phyloP scores from a whole-genome alignment of 495 filamentous ascomycete genomes.

The Hyaloscypha hepaticicola region DNA sequence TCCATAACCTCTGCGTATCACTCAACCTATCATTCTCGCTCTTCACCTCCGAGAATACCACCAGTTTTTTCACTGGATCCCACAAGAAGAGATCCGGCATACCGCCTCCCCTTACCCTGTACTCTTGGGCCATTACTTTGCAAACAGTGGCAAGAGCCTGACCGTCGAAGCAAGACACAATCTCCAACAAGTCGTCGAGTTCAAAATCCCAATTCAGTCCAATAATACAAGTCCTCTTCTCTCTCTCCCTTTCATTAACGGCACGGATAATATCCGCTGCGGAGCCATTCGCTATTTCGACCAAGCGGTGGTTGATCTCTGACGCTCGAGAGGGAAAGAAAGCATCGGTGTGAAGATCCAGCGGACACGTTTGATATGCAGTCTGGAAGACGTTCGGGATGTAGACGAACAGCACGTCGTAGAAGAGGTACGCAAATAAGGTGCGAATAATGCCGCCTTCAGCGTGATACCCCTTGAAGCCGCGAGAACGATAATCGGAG shows the following conservation, averaged over 20 bases:
- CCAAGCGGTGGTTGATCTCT: conserved; percentile 87
- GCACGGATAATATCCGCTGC: conserved; percentile 64
- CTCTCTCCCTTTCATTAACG: conserved; percentile 62
- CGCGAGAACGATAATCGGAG: conserved; percentile 74
- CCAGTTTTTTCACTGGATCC: conserved; percentile 55
- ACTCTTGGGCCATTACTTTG: conserved; percentile 94
- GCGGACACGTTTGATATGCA: conserved; percentile 85
- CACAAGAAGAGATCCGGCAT: conserved; percentile 94
- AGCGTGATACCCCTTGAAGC: conserved; percentile 92
- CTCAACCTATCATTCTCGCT: conserved; percentile 93
- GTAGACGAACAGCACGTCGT: conserved; percentile 90
- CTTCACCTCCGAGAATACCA: conserved; percentile 91
- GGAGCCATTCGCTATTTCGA: conserved; percentile 76
- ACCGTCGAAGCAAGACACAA: conserved; percentile 77
- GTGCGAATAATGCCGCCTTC: conserved; percentile 91
- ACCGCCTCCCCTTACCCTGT: conserved; percentile 79
- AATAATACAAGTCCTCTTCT: conserved; percentile 76
- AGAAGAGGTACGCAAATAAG: conserved; percentile 88
- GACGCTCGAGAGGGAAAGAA: conserved; percentile 83
- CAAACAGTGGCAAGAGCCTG: conserved; percentile 78
- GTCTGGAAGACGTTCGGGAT: conserved; percentile 97
- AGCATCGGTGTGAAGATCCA: conserved; percentile 90
- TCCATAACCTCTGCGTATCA: conserved; percentile 96
- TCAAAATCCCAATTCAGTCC: conserved; percentile 90
- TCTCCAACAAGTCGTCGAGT: conserved; percentile 75